Conservation (phyloP, 495 filamentous ascomycete species). For the Penicillium daleae region DNA sequence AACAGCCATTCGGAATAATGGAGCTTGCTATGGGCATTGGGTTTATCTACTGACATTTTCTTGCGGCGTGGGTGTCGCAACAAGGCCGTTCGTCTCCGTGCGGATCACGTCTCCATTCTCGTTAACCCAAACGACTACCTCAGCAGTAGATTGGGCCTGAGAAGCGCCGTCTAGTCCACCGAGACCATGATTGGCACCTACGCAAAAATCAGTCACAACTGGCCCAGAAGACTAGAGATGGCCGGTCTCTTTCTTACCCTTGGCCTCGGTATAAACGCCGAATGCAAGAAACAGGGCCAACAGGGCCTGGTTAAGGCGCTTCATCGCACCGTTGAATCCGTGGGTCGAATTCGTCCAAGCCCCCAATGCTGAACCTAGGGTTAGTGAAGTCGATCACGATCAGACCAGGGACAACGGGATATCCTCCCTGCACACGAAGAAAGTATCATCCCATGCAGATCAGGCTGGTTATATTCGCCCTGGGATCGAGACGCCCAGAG, state of each 20-base stretch:
- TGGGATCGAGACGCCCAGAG: neutral
- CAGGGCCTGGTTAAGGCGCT: conserved; percentile 20
- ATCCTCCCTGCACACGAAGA: conserved; percentile 15
- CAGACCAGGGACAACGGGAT: conserved; percentile 21
- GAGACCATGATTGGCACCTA: conserved; percentile 11
- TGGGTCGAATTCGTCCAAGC: conserved; percentile 8
- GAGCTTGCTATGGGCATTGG: neutral
- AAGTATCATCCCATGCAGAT: conserved; percentile 26
- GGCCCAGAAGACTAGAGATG: neutral
- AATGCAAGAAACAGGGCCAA: conserved; percentile 21
- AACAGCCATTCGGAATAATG: conserved; percentile 4
- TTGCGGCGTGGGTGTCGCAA: conserved; percentile 8
- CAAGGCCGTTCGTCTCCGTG: conserved; percentile 24
- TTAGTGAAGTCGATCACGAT: conserved; percentile 20
- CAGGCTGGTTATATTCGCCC: conserved; percentile 28
- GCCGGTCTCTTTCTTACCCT: conserved; percentile 17
- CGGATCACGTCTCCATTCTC: conserved; percentile 57
- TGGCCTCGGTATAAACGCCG: conserved; percentile 16
- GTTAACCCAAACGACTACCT: conserved; percentile 69
- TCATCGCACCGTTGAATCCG: conserved; percentile 22
- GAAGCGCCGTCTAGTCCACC: conserved; percentile 9
- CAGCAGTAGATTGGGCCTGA: conserved; percentile 34
- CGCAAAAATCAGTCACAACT: conserved; percentile 5
- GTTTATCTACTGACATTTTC: conserved; percentile 24
- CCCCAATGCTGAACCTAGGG: conserved; percentile 13